Evolutionary conservation across 2,329 filamentous ascomycete species (phyloP).

Genomic region (Aspergillus pseudotamarii): DNA sequence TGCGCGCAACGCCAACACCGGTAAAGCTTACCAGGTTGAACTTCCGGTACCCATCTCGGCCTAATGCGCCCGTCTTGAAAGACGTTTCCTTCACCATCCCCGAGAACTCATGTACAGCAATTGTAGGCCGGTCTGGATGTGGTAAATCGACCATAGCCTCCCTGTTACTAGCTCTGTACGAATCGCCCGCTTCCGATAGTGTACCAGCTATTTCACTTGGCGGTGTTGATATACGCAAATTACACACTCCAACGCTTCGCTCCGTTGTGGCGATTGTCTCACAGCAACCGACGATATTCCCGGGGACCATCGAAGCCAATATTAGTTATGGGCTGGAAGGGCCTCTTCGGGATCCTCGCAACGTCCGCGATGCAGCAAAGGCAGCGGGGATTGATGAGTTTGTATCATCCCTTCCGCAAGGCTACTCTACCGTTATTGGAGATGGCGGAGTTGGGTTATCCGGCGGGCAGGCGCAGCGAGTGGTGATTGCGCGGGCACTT

Average conservation of each 20-base stretch:
- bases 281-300: slow-evolving; percentile 66
- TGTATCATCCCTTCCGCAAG: slow-evolving; percentile 68
- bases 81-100: slow-evolving; percentile 68
- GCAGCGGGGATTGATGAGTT: slow-evolving; percentile 73
- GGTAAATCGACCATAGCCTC: slow-evolving; percentile 86
- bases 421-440: slow-evolving; percentile 74
- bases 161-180: slow-evolving; percentile 73
- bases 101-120: slow-evolving; percentile 68
- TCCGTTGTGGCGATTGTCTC: slow-evolving; percentile 62
- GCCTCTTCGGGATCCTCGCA: slow-evolving; percentile 48
- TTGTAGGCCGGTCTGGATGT: slow-evolving; percentile 84
- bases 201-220: slow-evolving; percentile 54
- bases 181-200: slow-evolving; percentile 32
- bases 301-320: slow-evolving; percentile 46
- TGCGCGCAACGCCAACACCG: slow-evolving; percentile 47
- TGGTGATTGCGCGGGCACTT: slow-evolving; percentile 80
- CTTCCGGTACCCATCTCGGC: slow-evolving; percentile 72
- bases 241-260: slow-evolving; percentile 65
- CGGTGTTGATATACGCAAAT: slow-evolving; percentile 56
- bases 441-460: slow-evolving; percentile 74
- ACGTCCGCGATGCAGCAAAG: slow-evolving; percentile 58
- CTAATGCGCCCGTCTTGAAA: slow-evolving; percentile 58
- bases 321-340: slow-evolving; percentile 75
- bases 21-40: slow-evolving; percentile 64
- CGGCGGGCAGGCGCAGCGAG: slow-evolving; percentile 79